Evolutionary conservation across 192 early-diverging fungal genomes (phyloP).

Genomic region (Umbelopsis isabellina): DNA sequence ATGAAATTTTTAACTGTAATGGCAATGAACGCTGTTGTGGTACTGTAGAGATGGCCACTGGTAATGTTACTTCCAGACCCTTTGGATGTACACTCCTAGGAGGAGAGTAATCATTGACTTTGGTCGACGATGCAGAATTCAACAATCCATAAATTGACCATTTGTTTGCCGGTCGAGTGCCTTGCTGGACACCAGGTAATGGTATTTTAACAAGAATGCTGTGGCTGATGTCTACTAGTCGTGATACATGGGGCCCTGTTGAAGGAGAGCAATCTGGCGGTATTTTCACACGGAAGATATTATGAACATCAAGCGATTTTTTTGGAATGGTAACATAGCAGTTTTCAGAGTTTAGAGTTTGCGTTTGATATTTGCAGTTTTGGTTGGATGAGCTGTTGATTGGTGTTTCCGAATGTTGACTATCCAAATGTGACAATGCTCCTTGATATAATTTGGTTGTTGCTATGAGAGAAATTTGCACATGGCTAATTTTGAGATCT

Average conservation of each 20-base stretch:
- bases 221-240: slow-evolving; percentile 28
- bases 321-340: slow-evolving; percentile 32
- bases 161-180: neutral
- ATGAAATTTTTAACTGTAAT: slow-evolving; percentile 17
- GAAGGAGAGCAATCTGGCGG: slow-evolving; percentile 29
- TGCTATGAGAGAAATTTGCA: slow-evolving; percentile 24
- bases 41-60: slow-evolving; percentile 25
- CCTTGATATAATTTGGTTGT: slow-evolving; percentile 12
- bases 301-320: slow-evolving; percentile 14
- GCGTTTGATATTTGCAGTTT: slow-evolving; percentile 9
- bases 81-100: neutral
- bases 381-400: neutral
- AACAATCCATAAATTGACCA: neutral
- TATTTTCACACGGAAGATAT: slow-evolving; percentile 25
- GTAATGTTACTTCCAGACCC: slow-evolving; percentile 1
- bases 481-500: slow-evolving; percentile 24
- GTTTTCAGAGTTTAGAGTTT: slow-evolving; percentile 23
- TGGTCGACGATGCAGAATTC: neutral
- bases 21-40: slow-evolving; percentile 1
- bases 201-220: slow-evolving; percentile 27
- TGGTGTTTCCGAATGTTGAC: slow-evolving; percentile 2
- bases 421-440: neutral
- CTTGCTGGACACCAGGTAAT: neutral
- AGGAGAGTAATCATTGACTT: neutral
- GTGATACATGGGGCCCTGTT: slow-evolving; percentile 24